Conservation (phyloP, 768 basidiomycete species). For the Ramaria sp. region DNA sequence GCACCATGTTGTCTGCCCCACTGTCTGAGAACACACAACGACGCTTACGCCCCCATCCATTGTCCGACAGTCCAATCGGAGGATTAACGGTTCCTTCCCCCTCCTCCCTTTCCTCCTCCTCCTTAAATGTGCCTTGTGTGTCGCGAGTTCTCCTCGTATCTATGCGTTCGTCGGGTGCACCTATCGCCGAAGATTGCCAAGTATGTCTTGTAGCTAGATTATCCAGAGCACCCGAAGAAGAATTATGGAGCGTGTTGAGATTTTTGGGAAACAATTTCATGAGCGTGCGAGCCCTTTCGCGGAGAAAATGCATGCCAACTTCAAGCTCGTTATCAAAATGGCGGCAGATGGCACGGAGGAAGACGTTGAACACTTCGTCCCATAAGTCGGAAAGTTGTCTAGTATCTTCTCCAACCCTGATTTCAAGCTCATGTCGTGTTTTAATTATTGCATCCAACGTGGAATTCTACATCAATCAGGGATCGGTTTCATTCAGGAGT, state of each 20-base stretch:
- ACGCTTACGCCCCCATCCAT: constrained; percentile 3
- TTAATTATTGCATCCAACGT: not conserved
- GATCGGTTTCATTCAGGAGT: not conserved
- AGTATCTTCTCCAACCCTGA: not conserved
- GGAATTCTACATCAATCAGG: not conserved
- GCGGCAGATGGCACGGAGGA: constrained; percentile 4
- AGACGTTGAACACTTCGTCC: constrained; percentile 5
- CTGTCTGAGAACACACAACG: not conserved
- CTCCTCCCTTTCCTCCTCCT: not conserved
- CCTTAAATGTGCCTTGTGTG: not conserved
- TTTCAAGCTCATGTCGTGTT: not conserved
- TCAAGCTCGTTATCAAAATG: constrained; percentile 7
- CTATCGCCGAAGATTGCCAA: not conserved
- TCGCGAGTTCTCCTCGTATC: not conserved
- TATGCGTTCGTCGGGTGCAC: not conserved
- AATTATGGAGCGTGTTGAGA: not conserved
- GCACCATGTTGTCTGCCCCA: not conserved
- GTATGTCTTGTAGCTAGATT: not conserved
- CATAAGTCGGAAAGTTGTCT: not conserved
- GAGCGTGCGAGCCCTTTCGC: not conserved
- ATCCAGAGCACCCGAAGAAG: not conserved
- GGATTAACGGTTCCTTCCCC: not conserved
- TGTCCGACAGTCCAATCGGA: not conserved
- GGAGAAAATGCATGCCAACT: not conserved
- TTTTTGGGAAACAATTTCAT: constrained; percentile 1